Evolutionary conservation across 768 basidiomycete genomes (phyloP).

Genomic region (Serendipita sp.): DNA sequence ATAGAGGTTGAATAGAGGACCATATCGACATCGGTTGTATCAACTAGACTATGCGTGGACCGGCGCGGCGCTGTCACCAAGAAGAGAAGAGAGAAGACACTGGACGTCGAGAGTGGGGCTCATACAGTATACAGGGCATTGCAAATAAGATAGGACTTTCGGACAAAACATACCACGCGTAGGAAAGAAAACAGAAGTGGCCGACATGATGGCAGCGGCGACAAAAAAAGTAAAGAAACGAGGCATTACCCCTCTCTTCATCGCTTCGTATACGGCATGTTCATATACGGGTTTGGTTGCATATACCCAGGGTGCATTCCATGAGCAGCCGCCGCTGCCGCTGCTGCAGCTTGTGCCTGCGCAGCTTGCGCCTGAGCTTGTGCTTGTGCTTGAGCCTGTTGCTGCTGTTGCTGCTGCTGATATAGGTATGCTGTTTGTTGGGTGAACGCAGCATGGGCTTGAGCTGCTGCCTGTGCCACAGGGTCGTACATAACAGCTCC

Average conservation of each 20-base stretch:
- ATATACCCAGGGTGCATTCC: not conserved
- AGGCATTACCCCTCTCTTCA: not conserved
- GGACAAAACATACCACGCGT: not conserved
- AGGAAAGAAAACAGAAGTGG: not conserved
- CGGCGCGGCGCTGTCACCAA: no score
- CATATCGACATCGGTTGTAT: no score
- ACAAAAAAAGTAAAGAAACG: not conserved
- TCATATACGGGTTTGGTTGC: slow-evolving; percentile 4
- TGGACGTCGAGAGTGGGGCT: not conserved
- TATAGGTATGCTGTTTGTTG: slow-evolving; percentile 10
- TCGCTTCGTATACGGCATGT: slow-evolving; percentile 1
- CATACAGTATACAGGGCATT: not conserved
- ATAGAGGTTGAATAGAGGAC: no score
- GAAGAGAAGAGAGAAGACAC: no score
- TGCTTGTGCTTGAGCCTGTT: slow-evolving; percentile 22
- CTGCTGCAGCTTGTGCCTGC: slow-evolving; percentile 12
- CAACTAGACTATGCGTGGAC: no score
- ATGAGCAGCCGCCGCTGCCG: not conserved
- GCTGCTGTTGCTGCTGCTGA: slow-evolving; percentile 15
- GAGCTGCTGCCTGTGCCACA: slow-evolving; percentile 8
- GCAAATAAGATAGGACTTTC: not conserved
- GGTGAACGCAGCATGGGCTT: slow-evolving; percentile 7
- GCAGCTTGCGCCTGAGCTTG: slow-evolving; percentile 26
- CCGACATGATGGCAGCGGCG: not conserved
- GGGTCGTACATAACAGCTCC: slow-evolving; percentile 41